These are phyloP conservation scores for Schoenoplectus triqueter DNA, from an alignment of 202 grass and related monocot species.

Conservation along the genomic window DNA sequence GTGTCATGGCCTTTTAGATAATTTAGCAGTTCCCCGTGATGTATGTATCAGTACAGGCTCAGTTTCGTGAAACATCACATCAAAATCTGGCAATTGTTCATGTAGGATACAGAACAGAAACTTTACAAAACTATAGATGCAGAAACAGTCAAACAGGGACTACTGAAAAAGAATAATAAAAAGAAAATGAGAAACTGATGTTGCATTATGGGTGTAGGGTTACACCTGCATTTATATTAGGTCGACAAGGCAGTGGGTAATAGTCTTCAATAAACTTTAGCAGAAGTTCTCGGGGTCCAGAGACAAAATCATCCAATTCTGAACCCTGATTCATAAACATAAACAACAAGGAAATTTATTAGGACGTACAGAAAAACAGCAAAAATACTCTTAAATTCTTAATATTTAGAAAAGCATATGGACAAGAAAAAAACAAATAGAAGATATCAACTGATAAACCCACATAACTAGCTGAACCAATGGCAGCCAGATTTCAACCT, in stretches of 20 bases:
- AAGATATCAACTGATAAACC: not conserved
- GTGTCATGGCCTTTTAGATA: not conserved
- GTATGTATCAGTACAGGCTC: not conserved
- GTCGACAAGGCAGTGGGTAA: constrained; percentile 85
- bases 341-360: constrained; percentile 27
- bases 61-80: not conserved
- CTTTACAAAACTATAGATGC: not conserved
- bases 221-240: constrained; percentile 52
- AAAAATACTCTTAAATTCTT: constrained; percentile 4
- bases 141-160: not conserved
- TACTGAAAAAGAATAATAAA: not conserved
- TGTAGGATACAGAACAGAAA: not conserved
- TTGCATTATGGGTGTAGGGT: not conserved
- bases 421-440: constrained; percentile 9
- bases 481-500: constrained; percentile 13
- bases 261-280: constrained; percentile 96
- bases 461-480: constrained; percentile 4
- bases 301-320: constrained; percentile 99
- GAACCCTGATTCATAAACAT: constrained; percentile 63
- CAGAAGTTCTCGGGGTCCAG: constrained; percentile 92
- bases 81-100: not conserved
- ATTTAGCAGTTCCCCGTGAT: not conserved
- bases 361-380: constrained; percentile 21
- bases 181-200: not conserved
- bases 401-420: constrained; percentile 1